Evolutionary conservation across 2,329 filamentous ascomycete species (phyloP), one percentile per base, ranked within the genome.

Genomic region (Penicillium rolfsii): DNA sequence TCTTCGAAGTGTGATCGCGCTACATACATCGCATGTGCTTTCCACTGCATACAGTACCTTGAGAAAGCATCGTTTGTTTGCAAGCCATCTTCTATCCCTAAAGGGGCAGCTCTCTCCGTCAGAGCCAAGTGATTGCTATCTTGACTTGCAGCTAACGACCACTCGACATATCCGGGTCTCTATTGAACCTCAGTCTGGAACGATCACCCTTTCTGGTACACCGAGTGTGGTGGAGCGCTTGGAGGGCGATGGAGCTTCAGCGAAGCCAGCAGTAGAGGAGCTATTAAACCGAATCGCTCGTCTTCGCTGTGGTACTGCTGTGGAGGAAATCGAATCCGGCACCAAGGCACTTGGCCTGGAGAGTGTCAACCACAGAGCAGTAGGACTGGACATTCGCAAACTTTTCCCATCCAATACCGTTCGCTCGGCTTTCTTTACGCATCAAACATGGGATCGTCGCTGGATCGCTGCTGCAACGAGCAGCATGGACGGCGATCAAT

Each of bases 161-260:
- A 80, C 83, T 28, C 83, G 86, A 58, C 79, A 82, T 40, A 77
- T 90, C 36, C 84, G 81, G 5, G 76, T 96, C 30, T 83, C 85
- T 19, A 82, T 97, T 50, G 91, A 96, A 66, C 87, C 90, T 0
- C 86, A 91, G 28, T 93, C 90, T 0, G 95, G 95, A n/a, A 78
- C 83, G 11, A 89, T 93, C 63, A 85, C 87, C 9, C 76, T 97
- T 40, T 85, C 86, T 59, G 90, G 92, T 14, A 84, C 84, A 54
- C 85, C 85, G 2, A 82, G 80, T 59, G 77, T 83, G 48, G 81
- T 84, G 4, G 79, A 81, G 8, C 81, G 85, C 22, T 82, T 83
- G 19, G 91, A 96, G 71, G 79, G 78, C 35, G 84, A 84, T 36
- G 80, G 96, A 57, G 93, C 91, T 62, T 78, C 81, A 16, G 72